phyloP scores from a whole-genome alignment of 768 basidiomycete genomes.

The Hirschioporus abietinus region DNA sequence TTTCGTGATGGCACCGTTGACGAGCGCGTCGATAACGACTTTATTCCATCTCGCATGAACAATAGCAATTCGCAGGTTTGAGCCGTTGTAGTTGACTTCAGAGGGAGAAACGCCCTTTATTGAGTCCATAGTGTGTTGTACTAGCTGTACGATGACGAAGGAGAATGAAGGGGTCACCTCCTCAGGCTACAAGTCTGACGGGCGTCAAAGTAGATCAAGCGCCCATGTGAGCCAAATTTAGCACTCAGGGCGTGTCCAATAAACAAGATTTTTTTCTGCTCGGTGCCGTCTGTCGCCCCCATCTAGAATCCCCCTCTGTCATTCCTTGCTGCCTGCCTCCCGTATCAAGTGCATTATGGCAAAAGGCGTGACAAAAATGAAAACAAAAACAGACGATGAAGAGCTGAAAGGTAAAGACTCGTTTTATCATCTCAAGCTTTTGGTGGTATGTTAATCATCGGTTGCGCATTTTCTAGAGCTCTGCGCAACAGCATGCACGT shows the following conservation, averaged over 20 bases:
- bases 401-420: neutral
- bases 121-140: conserved; percentile 32
- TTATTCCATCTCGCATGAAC: conserved; percentile 98
- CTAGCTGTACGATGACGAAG: neutral
- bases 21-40: conserved; percentile 75
- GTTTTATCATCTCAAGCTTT: neutral
- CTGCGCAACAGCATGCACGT: neutral
- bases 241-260: neutral
- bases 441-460: neutral
- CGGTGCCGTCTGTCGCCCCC: neutral
- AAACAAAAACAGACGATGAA: neutral
- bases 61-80: conserved; percentile 78
- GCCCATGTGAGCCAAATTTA: neutral
- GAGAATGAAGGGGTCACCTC: neutral
- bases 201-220: neutral
- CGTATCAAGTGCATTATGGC: neutral
- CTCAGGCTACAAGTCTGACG: neutral
- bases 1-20: conserved; percentile 73
- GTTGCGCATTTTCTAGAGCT: neutral
- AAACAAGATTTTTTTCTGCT: neutral
- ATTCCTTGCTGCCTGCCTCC: no score
- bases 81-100: conserved; percentile 67
- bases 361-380: neutral
- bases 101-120: conserved; percentile 77
- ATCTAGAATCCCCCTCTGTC: no score